Evolutionary conservation across 192 early-diverging fungal species (phyloP), one percentile per base, ranked within the genome.

Genomic region (Umbelopsis vinacea): DNA sequence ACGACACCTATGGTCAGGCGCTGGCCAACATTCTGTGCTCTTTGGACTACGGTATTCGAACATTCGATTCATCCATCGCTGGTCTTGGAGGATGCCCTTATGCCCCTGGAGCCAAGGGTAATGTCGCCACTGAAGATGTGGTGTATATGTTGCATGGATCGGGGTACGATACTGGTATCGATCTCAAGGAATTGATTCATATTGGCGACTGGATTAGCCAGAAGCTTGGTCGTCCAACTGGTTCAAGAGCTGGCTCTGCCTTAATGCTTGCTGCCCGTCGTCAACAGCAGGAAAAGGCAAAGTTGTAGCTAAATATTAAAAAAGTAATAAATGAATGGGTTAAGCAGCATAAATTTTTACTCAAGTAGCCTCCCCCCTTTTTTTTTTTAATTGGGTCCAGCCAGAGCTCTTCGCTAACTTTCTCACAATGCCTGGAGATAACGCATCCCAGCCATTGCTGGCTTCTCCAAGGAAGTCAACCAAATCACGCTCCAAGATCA

Each of bases 1-100:
- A 99, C 69, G 97, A 99, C 78, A 99, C 97, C 9, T 99, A 97
- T 79, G 97, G 97, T 6, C 95, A 96, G 80, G 97, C 96, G 0
- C 81, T 99, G 48, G 96, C 91, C 23, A 99, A 99, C 71, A 97
- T 97, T 67, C 83, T 89, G 9, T 90, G 90, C 33, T 86, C 95
- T 10, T 75, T 97, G 3, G 84, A 91, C 81, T 82, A 87, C 66
- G 97, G 96, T 6, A 84, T 99, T 46, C 89, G 95, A n/a, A 91
- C 94, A 0, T 93, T 99, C 19, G 97, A 99, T 76, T 91, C 91
- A 53, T 96, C 96, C 0, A 91, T 97, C 33, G 92, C 96, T 15
- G 97, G 97, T 19, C 83, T 97, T 24, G 95, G 95, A 35, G 97
- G 97, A 24, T 99, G 97, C 71, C 97, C 97, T 14, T 99, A 95